These are phyloP conservation scores for Thalassiosira livingstoniorum DNA, from an alignment of 352 stramenopile genomes.

Conservation along the genomic window DNA sequence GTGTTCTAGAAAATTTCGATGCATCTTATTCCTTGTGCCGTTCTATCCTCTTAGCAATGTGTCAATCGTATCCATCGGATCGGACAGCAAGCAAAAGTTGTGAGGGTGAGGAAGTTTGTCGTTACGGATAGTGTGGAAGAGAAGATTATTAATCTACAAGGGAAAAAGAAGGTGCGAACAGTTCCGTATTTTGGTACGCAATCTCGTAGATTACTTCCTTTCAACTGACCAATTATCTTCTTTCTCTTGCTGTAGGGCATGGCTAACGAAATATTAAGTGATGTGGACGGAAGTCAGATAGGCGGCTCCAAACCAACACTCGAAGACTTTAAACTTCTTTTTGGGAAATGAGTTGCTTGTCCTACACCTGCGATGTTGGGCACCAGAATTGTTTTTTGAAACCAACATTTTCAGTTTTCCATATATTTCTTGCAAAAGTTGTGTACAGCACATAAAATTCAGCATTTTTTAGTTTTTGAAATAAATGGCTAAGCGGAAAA, in stretches of 20 bases:
- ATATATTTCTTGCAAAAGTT: no score
- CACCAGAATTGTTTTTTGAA: no score
- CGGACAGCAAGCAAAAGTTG: constrained; percentile 73
- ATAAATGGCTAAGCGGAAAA: no score
- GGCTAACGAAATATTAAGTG: constrained; percentile 72
- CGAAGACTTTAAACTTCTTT: constrained; percentile 84
- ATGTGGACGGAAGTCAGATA: constrained; percentile 42
- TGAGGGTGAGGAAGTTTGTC: constrained; percentile 84
- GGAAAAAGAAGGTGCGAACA: constrained; percentile 74
- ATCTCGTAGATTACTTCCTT: constrained; percentile 1
- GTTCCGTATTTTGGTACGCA: neutral
- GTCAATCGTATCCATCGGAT: constrained; percentile 85
- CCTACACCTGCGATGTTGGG: no score
- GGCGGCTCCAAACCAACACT: constrained; percentile 66
- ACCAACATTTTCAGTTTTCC: no score
- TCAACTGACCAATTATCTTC: neutral
- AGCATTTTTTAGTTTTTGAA: no score
- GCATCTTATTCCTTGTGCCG: neutral
- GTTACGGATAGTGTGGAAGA: constrained; percentile 82
- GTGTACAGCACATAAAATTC: no score
- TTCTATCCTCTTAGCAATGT: constrained; percentile 57
- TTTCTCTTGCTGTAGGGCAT: constrained; percentile 45
- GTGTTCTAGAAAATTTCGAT: neutral
- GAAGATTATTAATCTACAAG: constrained; percentile 81
- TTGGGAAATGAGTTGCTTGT: constrained; percentile 50